A percentile compares a stretch with the other conserved stretches of the same genome.
These are phyloP conservation scores for Acacia melanoxylon DNA, from an alignment of 306 rosid genomes.

Conservation along the genomic window DNA sequence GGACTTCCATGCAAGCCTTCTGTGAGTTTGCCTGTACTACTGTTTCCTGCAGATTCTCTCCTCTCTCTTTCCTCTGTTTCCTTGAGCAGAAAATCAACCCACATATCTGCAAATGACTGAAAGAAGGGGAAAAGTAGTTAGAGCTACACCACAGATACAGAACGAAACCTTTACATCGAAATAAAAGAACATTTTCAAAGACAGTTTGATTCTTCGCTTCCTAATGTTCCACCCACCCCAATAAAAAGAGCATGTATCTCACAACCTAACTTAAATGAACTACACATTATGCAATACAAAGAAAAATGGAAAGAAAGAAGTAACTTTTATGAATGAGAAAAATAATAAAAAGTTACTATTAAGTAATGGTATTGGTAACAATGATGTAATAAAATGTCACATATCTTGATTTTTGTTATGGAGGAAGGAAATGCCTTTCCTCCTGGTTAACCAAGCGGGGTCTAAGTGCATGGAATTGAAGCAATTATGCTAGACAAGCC, in stretches of 20 bases:
- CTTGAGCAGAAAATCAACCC: slow-evolving; percentile 99
- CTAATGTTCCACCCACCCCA: neutral
- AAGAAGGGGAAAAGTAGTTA: slow-evolving; percentile 25
- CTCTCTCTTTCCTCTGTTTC: slow-evolving; percentile 87
- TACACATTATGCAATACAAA: neutral
- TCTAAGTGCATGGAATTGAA: neutral
- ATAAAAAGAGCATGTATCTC: neutral
- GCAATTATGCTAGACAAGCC: neutral
- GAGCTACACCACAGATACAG: slow-evolving; percentile 2
- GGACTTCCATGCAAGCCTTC: slow-evolving; percentile 48
- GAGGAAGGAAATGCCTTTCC: neutral
- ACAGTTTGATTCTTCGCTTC: neutral
- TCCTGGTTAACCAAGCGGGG: neutral
- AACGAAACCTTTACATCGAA: neutral
- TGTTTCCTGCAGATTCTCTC: slow-evolving; percentile 51
- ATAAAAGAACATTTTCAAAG: neutral
- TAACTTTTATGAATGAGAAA: neutral
- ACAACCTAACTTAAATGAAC: neutral
- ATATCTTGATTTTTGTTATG: neutral
- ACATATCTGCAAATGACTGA: slow-evolving; percentile 97
- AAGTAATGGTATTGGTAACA: neutral
- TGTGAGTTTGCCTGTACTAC: slow-evolving; percentile 31
- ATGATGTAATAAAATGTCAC: neutral
- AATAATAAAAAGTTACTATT: neutral
- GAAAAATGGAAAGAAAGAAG: neutral